phyloP scores from a whole-genome alignment of 2,329 filamentous ascomycete species.

The Verticillium alfalfae region DNA sequence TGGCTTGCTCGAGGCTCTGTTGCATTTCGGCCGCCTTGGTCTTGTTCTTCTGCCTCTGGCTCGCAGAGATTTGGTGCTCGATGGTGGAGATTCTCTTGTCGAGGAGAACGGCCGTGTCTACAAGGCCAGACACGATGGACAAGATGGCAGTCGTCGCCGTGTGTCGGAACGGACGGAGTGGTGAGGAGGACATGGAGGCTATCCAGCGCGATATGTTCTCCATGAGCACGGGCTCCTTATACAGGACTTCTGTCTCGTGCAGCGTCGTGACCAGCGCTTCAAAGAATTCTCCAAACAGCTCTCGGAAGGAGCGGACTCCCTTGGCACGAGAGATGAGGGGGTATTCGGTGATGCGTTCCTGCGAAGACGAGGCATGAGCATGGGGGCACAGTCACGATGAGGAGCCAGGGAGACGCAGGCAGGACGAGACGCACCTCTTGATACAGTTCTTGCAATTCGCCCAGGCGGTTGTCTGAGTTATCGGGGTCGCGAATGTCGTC shows the following conservation, averaged over 20 bases:
- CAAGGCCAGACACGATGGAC: slow-evolving; percentile 72
- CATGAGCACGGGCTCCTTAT: slow-evolving; percentile 69
- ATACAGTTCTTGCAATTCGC: slow-evolving; percentile 83
- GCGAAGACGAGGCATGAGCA: not conserved
- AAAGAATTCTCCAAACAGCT: slow-evolving; percentile 75
- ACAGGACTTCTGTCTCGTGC: slow-evolving; percentile 76
- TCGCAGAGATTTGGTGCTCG: slow-evolving; percentile 72
- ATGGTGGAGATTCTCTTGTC: slow-evolving; percentile 68
- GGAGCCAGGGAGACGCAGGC: not conserved
- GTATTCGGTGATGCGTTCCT: slow-evolving; percentile 81
- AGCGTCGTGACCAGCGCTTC: slow-evolving; percentile 68
- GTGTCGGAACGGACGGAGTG: slow-evolving; percentile 85
- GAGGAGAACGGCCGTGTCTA: slow-evolving; percentile 65
- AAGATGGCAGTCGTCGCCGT: slow-evolving; percentile 84
- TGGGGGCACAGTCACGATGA: slow-evolving; percentile 18
- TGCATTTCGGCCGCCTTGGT: slow-evolving; percentile 69
- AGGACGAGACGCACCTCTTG: slow-evolving; percentile 54
- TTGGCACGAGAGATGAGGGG: slow-evolving; percentile 81
- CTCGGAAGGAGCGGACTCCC: slow-evolving; percentile 70
- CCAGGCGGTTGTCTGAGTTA: slow-evolving; percentile 70
- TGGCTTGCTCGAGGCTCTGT: slow-evolving; percentile 63
- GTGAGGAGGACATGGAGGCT: slow-evolving; percentile 82
- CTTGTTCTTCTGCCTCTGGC: slow-evolving; percentile 72
- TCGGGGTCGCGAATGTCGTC: slow-evolving; percentile 89
- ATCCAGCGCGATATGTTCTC: slow-evolving; percentile 91